These are phyloP conservation scores for Paracorniculantispora psalliotae DNA, from an alignment of 2,329 filamentous ascomycete genomes.

Conservation along the genomic window DNA sequence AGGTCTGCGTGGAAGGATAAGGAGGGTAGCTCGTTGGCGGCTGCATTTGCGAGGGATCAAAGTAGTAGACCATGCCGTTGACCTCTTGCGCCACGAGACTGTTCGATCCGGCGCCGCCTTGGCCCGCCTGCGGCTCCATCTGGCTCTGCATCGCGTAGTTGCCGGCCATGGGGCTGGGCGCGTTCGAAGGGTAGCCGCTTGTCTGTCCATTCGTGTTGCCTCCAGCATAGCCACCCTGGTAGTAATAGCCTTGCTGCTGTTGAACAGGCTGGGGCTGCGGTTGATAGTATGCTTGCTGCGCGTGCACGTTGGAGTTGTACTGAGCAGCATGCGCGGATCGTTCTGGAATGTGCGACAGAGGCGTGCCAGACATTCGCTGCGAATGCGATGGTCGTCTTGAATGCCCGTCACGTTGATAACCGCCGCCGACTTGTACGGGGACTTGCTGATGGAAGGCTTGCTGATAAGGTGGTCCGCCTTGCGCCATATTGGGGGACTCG, in stretches of 20 bases:
- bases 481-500: slow-evolving; percentile 66
- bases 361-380: slow-evolving; percentile 69
- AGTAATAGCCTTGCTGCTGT: slow-evolving; percentile 61
- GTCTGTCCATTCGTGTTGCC: slow-evolving; percentile 48
- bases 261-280: slow-evolving; percentile 44
- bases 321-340: slow-evolving; percentile 84
- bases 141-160: slow-evolving; percentile 40
- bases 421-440: slow-evolving; percentile 64
- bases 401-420: slow-evolving; percentile 56
- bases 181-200: slow-evolving; percentile 53
- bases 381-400: slow-evolving; percentile 64
- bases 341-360: slow-evolving; percentile 87
- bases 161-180: slow-evolving; percentile 42
- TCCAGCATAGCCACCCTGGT: slow-evolving; percentile 48
- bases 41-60: slow-evolving; percentile 70
- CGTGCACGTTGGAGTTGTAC: slow-evolving; percentile 73
- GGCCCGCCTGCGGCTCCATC: slow-evolving; percentile 30
- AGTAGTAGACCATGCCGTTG: slow-evolving; percentile 96
- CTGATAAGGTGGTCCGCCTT: slow-evolving; percentile 69
- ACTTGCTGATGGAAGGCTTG: slow-evolving; percentile 94
- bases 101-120: slow-evolving; percentile 32
- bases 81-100: slow-evolving; percentile 71
- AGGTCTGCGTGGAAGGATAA: slow-evolving; percentile 47
- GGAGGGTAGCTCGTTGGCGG: slow-evolving; percentile 44
- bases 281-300: slow-evolving; percentile 48